Evolutionary conservation across 805 yeast species (phyloP).

Genomic region (Suhomyces tanzawaensis): DNA sequence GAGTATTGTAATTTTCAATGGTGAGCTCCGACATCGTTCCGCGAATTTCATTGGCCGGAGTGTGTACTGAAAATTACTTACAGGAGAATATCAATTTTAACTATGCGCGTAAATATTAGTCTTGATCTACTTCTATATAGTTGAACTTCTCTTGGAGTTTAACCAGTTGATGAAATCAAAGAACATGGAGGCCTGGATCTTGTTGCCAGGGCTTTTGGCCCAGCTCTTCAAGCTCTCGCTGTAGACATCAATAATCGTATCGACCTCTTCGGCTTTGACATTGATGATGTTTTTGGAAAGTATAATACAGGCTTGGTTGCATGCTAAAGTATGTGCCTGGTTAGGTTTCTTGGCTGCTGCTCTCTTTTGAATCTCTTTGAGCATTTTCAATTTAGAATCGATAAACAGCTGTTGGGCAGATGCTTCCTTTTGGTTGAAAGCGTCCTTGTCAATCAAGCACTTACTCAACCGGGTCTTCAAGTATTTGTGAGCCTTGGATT

Average conservation of each 20-base stretch:
- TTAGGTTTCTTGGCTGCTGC: slow-evolving; percentile 41
- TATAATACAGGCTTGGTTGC: slow-evolving; percentile 65
- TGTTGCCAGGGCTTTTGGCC: slow-evolving; percentile 49
- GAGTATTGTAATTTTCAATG: slow-evolving; percentile 6
- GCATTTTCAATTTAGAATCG: slow-evolving; percentile 18
- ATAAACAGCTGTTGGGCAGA: slow-evolving; percentile 9
- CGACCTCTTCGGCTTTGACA: slow-evolving; percentile 35
- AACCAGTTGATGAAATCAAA: slow-evolving; percentile 82
- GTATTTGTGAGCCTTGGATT: slow-evolving; percentile 72
- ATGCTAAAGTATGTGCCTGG: slow-evolving; percentile 53
- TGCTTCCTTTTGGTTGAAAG: slow-evolving; percentile 16
- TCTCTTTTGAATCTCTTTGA: slow-evolving; percentile 44
- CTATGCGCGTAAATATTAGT: slow-evolving; percentile 1
- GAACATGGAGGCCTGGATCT: slow-evolving; percentile 56
- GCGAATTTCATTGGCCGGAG: slow-evolving; percentile 4
- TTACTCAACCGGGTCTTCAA: slow-evolving; percentile 61
- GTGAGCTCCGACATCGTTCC: slow-evolving; percentile 4
- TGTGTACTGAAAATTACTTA: background rate
- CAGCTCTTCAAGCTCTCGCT: slow-evolving; percentile 55
- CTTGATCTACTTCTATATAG: background rate
- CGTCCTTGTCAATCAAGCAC: slow-evolving; percentile 30
- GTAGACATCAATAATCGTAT: slow-evolving; percentile 55
- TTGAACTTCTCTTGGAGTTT: slow-evolving; percentile 43
- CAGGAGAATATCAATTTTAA: background rate
- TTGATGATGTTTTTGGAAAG: slow-evolving; percentile 53